Conservation (phyloP, 352 stramenopile species). For the Globisporangium orthogonon region DNA sequence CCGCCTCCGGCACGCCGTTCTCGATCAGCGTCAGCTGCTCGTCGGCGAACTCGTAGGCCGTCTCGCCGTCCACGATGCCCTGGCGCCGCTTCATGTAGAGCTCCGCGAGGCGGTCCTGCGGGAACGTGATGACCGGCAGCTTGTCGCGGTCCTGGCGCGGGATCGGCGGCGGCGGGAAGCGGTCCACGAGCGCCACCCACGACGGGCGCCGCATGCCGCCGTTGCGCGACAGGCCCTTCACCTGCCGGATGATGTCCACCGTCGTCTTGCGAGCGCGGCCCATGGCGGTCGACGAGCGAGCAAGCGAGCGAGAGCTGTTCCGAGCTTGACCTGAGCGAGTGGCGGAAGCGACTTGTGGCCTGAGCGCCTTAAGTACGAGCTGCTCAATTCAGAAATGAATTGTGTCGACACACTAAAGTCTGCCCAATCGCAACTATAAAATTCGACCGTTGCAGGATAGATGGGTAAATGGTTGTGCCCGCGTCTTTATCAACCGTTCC, state of each 20-base stretch:
- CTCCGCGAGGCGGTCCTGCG: slow-evolving; percentile 77
- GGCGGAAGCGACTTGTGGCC: no score
- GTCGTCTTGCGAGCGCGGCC: slow-evolving; percentile 68
- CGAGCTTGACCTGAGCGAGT: no score
- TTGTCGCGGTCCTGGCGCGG: slow-evolving; percentile 71
- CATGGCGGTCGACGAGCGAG: slow-evolving; percentile 26
- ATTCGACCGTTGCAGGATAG: no score
- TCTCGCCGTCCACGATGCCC: slow-evolving; percentile 67
- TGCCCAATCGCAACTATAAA: no score
- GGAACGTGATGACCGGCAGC: slow-evolving; percentile 75
- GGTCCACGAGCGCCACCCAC: slow-evolving; percentile 72
- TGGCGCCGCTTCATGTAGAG: slow-evolving; percentile 75
- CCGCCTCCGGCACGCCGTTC: slow-evolving; percentile 68
- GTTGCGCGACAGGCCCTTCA: slow-evolving; percentile 75
- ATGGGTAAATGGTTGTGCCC: no score
- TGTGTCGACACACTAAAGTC: no score
- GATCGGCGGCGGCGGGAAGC: slow-evolving; percentile 66
- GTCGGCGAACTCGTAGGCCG: slow-evolving; percentile 83
- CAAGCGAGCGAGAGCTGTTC: background rate
- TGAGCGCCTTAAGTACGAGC: no score
- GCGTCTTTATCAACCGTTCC: no score
- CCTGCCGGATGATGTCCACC: slow-evolving; percentile 74
- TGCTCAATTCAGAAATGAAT: background rate
- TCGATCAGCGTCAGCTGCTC: slow-evolving; percentile 85
- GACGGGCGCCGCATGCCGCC: slow-evolving; percentile 63